These are phyloP conservation scores for Suillus hirtellus DNA, from an alignment of 768 basidiomycete genomes.

Conservation along the genomic window DNA sequence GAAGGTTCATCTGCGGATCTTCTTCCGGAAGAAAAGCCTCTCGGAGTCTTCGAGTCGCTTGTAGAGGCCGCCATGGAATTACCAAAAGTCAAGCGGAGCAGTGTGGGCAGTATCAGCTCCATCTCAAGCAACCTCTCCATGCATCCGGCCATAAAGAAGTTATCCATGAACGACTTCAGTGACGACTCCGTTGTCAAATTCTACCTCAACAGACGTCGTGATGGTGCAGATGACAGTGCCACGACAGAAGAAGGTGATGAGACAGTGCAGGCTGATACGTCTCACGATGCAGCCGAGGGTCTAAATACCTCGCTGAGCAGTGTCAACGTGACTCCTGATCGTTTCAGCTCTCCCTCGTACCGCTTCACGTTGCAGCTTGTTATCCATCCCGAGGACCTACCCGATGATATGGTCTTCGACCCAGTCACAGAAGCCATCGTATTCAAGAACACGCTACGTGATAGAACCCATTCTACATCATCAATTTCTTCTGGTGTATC, in stretches of 20 bases:
- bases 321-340: slow-evolving; percentile 58
- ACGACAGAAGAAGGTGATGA: slow-evolving; percentile 49
- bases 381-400: slow-evolving; percentile 88
- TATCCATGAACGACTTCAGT: slow-evolving; percentile 96
- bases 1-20: slow-evolving; percentile 83
- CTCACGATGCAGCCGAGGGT: slow-evolving; percentile 31
- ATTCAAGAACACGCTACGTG: slow-evolving; percentile 72
- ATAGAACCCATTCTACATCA: slow-evolving; percentile 44
- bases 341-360: slow-evolving; percentile 80
- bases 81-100: slow-evolving; percentile 90
- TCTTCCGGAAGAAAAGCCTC: slow-evolving; percentile 71
- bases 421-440: slow-evolving; percentile 91
- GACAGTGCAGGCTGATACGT: slow-evolving; percentile 39
- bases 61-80: slow-evolving; percentile 78
- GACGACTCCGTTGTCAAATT: slow-evolving; percentile 98
- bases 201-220: slow-evolving; percentile 75
- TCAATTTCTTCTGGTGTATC: slow-evolving; percentile 54
- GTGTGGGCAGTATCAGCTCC: slow-evolving; percentile 93
- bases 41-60: slow-evolving; percentile 86
- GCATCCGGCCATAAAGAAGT: slow-evolving; percentile 92
- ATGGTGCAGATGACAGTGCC: slow-evolving; percentile 45
- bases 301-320: slow-evolving; percentile 27
- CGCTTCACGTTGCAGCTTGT: slow-evolving; percentile 85
- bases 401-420: slow-evolving; percentile 94
- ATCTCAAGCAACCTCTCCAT: slow-evolving; percentile 87